Evolutionary conservation across 2,329 filamentous ascomycete genomes (phyloP).

Genomic region (Aspergillus brasiliensis): DNA sequence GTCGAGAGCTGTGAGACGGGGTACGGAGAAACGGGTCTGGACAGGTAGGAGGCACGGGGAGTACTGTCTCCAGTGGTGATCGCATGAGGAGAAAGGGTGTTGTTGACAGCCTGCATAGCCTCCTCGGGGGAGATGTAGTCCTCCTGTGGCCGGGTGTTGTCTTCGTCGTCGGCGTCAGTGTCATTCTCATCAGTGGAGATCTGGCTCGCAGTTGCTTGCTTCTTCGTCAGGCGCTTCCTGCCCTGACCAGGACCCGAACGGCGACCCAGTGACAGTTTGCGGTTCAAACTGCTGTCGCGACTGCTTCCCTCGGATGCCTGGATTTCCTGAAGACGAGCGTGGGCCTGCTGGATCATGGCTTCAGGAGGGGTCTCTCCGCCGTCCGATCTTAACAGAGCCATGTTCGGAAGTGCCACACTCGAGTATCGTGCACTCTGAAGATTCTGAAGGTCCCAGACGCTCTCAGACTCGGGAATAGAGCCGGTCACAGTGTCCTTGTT

Average conservation of each 20-base stretch:
- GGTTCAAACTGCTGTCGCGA: constrained; percentile 32
- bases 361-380: background rate
- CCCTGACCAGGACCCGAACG: constrained; percentile 40
- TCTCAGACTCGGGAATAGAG: background rate
- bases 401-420: constrained; percentile 31
- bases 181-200: background rate
- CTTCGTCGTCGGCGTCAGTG: background rate
- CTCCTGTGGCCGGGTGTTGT: background rate
- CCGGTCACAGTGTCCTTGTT: constrained; percentile 23
- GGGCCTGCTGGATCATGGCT: background rate
- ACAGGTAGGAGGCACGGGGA: background rate
- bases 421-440: constrained; percentile 21
- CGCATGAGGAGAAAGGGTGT: background rate
- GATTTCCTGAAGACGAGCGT: constrained; percentile 15
- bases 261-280: constrained; percentile 40
- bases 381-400: constrained; percentile 25
- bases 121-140: constrained; percentile 12
- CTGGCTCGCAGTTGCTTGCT: background rate
- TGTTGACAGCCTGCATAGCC: constrained; percentile 11
- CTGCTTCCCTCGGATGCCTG: constrained; percentile 29
- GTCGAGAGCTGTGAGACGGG: constrained; percentile 5
- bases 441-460: background rate
- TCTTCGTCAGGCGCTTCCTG: background rate
- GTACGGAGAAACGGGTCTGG: constrained; percentile 5
- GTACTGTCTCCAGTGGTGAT: background rate